Percentiles rank a stretch among this genome's conserved stretches.
Evolutionary conservation across 176 grass and related monocot species (phyloP).

Genomic region (Carex cristatella): DNA sequence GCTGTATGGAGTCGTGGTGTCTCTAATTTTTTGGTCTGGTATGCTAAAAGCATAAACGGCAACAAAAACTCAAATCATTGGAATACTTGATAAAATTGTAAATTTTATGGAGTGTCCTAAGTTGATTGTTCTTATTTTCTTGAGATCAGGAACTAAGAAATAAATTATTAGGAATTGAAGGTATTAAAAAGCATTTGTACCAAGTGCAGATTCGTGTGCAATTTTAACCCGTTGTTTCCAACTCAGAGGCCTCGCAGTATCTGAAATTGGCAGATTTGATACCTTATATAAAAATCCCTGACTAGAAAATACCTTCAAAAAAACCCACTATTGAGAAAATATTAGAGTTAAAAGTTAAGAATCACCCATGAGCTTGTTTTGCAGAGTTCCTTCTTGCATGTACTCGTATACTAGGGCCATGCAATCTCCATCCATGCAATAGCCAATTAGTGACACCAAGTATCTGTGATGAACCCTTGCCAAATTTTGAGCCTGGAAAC

Average conservation of each 20-base stretch:
- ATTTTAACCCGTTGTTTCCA: conserved; percentile 18
- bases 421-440: conserved; percentile 3
- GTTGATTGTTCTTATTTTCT: background rate
- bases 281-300: background rate
- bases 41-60: background rate
- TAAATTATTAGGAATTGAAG: background rate
- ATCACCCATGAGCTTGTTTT: background rate
- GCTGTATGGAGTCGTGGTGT: background rate
- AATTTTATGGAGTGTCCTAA: background rate
- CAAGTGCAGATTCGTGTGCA: conserved; percentile 12
- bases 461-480: background rate
- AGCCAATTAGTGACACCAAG: conserved; percentile 11
- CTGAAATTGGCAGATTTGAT: background rate
- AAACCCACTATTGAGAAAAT: background rate
- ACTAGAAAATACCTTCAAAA: background rate
- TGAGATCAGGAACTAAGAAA: background rate
- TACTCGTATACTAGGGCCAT: conserved; percentile 22
- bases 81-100: background rate
- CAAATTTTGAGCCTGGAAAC: conserved; percentile 14
- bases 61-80: background rate
- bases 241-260: background rate
- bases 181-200: background rate
- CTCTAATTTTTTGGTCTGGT: background rate
- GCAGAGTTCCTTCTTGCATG: conserved; percentile 20
- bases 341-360: background rate